Conservation (phyloP, 805 yeast genomes). For the Ogataea saltuana region DNA sequence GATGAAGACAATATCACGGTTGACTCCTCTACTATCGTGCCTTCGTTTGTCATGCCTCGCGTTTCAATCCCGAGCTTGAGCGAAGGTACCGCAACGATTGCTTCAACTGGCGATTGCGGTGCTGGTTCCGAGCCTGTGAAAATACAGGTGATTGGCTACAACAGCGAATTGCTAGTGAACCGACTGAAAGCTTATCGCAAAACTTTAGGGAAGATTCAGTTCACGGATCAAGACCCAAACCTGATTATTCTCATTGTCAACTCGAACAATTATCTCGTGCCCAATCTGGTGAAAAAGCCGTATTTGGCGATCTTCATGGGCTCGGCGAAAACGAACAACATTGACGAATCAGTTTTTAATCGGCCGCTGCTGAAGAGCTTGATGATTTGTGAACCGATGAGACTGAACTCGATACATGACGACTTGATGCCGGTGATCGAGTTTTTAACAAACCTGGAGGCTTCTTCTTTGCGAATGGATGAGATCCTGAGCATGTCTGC, state of each 20-base stretch:
- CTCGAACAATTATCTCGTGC: constrained; percentile 31
- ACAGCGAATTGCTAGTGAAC: constrained; percentile 21
- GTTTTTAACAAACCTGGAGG: constrained; percentile 31
- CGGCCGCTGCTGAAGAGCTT: constrained; percentile 19
- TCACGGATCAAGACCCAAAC: constrained; percentile 28
- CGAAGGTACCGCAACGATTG: constrained; percentile 2
- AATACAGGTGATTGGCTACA: constrained; percentile 33
- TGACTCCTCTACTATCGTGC: constrained; percentile 32
- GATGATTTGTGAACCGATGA: constrained; percentile 38
- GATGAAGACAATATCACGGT: constrained; percentile 29
- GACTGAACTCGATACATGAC: constrained; percentile 29
- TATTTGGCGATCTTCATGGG: constrained; percentile 31
- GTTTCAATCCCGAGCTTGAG: constrained; percentile 31
- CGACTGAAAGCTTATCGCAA: constrained; percentile 32
- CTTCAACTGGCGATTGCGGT: background rate
- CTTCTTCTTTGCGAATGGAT: constrained; percentile 16
- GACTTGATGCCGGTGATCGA: constrained; percentile 36
- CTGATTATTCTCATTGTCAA: constrained; percentile 33
- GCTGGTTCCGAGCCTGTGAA: constrained; percentile 11
- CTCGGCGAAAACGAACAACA: background rate
- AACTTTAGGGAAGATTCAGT: constrained; percentile 30
- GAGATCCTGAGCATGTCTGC: constrained; percentile 14
- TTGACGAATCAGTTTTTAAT: constrained; percentile 11
- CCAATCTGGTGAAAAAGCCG: constrained; percentile 32
- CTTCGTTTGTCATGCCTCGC: constrained; percentile 41